These are phyloP conservation scores for Alternaria atra DNA, from an alignment of 2,329 filamentous ascomycete species.

Conservation along the genomic window DNA sequence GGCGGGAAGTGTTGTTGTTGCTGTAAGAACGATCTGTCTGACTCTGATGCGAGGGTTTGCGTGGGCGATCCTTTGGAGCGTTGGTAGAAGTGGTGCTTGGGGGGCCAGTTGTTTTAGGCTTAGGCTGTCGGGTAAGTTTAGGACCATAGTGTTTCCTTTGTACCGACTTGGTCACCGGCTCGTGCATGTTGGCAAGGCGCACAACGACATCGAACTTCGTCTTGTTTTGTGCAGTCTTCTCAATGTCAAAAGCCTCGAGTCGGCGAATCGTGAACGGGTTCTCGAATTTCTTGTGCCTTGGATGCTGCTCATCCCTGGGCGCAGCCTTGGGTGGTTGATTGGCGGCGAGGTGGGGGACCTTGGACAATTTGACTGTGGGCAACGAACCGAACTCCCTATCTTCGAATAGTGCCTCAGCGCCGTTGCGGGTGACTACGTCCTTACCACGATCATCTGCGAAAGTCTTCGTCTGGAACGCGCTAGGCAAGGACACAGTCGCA, in stretches of 20 bases:
- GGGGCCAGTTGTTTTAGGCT: conserved; percentile 39
- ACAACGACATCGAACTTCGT: conserved; percentile 37
- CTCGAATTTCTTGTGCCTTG: conserved; percentile 36
- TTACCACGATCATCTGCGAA: conserved; percentile 43
- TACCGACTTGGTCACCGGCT: conserved; percentile 41
- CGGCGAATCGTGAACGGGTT: conserved; percentile 41
- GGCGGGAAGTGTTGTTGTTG: conserved; percentile 31
- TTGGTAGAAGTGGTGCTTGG: conserved; percentile 27
- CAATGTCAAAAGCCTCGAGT: conserved; percentile 38
- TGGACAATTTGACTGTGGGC: conserved; percentile 49
- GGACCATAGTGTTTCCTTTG: conserved; percentile 36
- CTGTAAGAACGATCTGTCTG: conserved; percentile 37
- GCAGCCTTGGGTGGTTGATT: conserved; percentile 39
- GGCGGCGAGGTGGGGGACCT: conserved; percentile 45
- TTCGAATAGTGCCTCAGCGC: conserved; percentile 55
- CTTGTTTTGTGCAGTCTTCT: conserved; percentile 32
- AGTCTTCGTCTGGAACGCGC: conserved; percentile 27
- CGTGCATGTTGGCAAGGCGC: conserved; percentile 36
- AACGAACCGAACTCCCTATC: conserved; percentile 59
- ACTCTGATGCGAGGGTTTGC: conserved; percentile 44
- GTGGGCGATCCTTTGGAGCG: conserved; percentile 36
- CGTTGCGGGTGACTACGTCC: conserved; percentile 52
- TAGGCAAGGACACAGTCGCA: conserved; percentile 77
- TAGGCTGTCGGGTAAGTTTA: conserved; percentile 27
- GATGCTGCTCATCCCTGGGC: conserved; percentile 34